phyloP scores from a whole-genome alignment of 352 stramenopile genomes.

The Pythium sp. region DNA sequence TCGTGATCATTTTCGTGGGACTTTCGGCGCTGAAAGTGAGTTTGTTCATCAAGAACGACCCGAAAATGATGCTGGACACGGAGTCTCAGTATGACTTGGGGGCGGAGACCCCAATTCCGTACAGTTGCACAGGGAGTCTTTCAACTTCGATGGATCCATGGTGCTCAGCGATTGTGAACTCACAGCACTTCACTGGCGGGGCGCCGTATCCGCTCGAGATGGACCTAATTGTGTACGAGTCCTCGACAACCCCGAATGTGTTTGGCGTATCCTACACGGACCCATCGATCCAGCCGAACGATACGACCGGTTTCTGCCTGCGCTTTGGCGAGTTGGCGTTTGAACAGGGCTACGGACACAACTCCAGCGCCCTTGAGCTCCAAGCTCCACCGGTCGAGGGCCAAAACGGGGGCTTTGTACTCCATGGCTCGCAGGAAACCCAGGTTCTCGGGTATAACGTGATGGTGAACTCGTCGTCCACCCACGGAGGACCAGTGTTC shows the following conservation, averaged over 20 bases:
- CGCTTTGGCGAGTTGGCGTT: constrained; percentile 56
- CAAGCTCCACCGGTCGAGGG: constrained; percentile 20
- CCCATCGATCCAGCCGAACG: constrained; percentile 36
- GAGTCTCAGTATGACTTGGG: constrained; percentile 32
- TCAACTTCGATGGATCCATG: constrained; percentile 10
- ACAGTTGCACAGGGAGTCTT: constrained; percentile 32
- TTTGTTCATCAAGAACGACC: constrained; percentile 47
- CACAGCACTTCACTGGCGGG: constrained; percentile 26
- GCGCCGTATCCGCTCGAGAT: constrained; percentile 29
- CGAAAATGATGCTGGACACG: constrained; percentile 35
- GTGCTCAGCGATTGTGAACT: constrained; percentile 23
- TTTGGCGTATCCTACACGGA: constrained; percentile 53
- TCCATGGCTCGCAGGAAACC: constrained; percentile 35
- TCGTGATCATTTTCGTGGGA: constrained; percentile 64
- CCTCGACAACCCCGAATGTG: constrained; percentile 29
- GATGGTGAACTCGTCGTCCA: constrained; percentile 51
- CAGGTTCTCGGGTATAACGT: constrained; percentile 60
- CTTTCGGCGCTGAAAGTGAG: constrained; percentile 57
- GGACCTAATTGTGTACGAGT: constrained; percentile 36
- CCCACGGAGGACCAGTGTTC: constrained; percentile 42
- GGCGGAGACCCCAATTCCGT: constrained; percentile 37
- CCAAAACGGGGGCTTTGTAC: constrained; percentile 52
- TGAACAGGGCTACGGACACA: constrained; percentile 37
- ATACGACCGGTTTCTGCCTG: constrained; percentile 56
- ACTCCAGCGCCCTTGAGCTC: constrained; percentile 10